phyloP scores from a whole-genome alignment of 2,329 filamentous ascomycete species.

The Cytospora piceicola region DNA sequence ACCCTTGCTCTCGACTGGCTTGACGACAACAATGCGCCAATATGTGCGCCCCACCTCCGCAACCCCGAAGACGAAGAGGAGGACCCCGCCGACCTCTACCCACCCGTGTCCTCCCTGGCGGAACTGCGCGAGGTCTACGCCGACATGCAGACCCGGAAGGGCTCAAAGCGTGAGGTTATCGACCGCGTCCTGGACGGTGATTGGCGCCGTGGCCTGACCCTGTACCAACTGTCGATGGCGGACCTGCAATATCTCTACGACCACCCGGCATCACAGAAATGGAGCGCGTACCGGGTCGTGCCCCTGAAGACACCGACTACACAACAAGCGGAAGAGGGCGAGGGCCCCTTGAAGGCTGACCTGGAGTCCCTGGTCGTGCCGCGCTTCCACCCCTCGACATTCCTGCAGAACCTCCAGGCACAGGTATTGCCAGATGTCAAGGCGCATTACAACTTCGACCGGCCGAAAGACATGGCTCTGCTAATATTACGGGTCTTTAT shows the following conservation, averaged over 20 bases:
- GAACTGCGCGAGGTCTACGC: slow-evolving; percentile 69
- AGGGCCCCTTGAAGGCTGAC: slow-evolving; percentile 48
- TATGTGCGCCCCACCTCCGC: slow-evolving; percentile 63
- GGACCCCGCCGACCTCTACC: slow-evolving; percentile 67
- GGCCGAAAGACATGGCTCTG: slow-evolving; percentile 70
- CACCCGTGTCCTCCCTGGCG: slow-evolving; percentile 65
- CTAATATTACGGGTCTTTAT: slow-evolving; percentile 79
- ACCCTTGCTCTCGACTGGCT: slow-evolving; percentile 79
- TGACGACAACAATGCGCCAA: slow-evolving; percentile 63
- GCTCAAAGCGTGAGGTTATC: slow-evolving; percentile 65
- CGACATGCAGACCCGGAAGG: slow-evolving; percentile 62
- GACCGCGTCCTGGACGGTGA: slow-evolving; percentile 70
- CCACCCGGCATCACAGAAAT: slow-evolving; percentile 65
- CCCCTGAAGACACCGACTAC: slow-evolving; percentile 49
- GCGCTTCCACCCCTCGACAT: slow-evolving; percentile 79
- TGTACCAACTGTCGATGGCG: slow-evolving; percentile 72
- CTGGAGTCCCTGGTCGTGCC: slow-evolving; percentile 58
- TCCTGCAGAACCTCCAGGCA: slow-evolving; percentile 74
- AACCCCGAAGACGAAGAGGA: slow-evolving; percentile 49
- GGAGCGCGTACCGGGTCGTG: slow-evolving; percentile 65
- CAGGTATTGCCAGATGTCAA: slow-evolving; percentile 80
- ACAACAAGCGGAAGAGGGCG: slow-evolving; percentile 41
- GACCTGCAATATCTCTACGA: slow-evolving; percentile 69
- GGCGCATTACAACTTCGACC: slow-evolving; percentile 79
- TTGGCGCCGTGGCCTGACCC: slow-evolving; percentile 66